Base-by-base conservation (phyloP, 2,329 filamentous ascomycete genomes). In the Myotisia sp. region DNA sequence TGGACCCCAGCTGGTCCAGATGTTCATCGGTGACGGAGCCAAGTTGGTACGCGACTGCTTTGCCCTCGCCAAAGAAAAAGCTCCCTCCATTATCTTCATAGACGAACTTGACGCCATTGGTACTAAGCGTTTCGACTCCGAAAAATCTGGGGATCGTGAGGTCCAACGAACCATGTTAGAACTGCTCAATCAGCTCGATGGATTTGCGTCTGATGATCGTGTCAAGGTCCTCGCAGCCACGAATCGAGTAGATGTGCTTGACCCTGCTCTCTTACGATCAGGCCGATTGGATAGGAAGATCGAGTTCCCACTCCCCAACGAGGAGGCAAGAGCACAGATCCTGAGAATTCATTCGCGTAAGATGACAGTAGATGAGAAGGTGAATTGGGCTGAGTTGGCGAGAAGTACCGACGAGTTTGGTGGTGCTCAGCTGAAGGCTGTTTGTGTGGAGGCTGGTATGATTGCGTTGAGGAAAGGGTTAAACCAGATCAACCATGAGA, bases 151-250 rank as follows among this genome's bases (percentile, higher is more conserved):
- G 63, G 90, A 98, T 58, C 74, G 90, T 58, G 90, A 98, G 64
- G 90, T 98, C 27, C 90, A 98, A 64, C 76, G 90, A 57, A 98
- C 90, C 38, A 98, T 98, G 92, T 68, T 98, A 65, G 90, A 98
- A 60, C 73, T 98, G 36, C 79, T 98, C 44, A 98, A 98, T 64
- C 90, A 98, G 65, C 76, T 98, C 1, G 90, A 98, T 54, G 90
- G 90, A 35, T 98, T 98, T 54, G 92, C 90, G 1, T 93, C 85
- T 5, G 86, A 94, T 54, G 87, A 94, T 55, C 77, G 86, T 33
- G 92, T 94, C 69, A 95, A 94, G 66, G 87, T 95, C 4, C 70
- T 95, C 33, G 86, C 86, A 3, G 86, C 86, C 28, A 94, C 86
- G 16, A 94, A 95, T 67, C 78, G 86, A 56, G 79, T 94, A 38